phyloP scores from a whole-genome alignment of 257 asterid genomes.

The Solanum phureja region DNA sequence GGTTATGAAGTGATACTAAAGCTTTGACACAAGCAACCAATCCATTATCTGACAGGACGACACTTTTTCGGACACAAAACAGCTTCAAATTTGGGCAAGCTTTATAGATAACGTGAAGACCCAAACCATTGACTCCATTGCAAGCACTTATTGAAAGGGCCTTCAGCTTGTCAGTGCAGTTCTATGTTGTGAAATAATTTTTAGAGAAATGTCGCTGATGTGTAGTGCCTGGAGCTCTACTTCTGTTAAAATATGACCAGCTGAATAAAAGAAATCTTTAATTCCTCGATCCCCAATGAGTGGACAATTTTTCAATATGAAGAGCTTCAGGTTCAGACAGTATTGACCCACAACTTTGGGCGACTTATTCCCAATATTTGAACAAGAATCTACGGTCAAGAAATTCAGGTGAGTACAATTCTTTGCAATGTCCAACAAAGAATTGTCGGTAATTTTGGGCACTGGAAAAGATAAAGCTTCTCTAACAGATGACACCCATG shows the following conservation, averaged over 20 bases:
- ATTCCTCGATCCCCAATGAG: conserved; percentile 16
- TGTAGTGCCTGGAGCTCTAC: conserved; percentile 49
- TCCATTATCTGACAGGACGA: conserved; percentile 61
- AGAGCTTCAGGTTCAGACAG: accelerated
- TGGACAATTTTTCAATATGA: no score
- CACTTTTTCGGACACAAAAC: conserved; percentile 31
- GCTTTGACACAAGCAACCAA: conserved; percentile 40
- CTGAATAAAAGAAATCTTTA: conserved; percentile 23
- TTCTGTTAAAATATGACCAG: conserved; percentile 39
- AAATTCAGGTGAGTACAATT: no score
- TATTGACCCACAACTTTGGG: no score
- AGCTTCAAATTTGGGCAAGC: conserved; percentile 60
- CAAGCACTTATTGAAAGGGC: conserved; percentile 47
- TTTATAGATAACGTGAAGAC: conserved; percentile 47
- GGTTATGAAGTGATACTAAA: conserved; percentile 45
- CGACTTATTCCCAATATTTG: no score
- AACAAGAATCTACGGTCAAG: no score
- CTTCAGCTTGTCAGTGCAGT: conserved; percentile 20
- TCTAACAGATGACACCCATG: no score
- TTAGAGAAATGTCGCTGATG: conserved; percentile 33
- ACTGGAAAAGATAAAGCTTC: no score
- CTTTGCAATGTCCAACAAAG: no score
- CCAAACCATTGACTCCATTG: conserved; percentile 53
- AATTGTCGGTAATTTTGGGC: no score
- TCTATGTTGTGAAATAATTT: no score